These are phyloP conservation scores for Rheum nobile DNA, from an alignment of 148 eudicot genomes.

Conservation along the genomic window DNA sequence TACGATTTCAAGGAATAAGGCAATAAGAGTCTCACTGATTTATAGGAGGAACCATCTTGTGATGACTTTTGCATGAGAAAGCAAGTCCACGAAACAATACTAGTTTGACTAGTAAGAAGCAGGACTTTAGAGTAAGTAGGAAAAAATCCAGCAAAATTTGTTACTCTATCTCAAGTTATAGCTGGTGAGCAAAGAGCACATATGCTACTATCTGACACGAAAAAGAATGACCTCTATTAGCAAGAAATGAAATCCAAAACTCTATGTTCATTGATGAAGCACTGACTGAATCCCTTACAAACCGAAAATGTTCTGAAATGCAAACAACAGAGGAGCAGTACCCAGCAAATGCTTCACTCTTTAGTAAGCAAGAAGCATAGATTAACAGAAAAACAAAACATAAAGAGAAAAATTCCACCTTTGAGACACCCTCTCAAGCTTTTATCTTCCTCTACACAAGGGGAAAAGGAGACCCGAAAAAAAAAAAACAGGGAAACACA, in stretches of 20 bases:
- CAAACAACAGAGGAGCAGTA: background rate
- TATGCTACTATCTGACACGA: background rate
- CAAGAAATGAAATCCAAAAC: conserved; percentile 2
- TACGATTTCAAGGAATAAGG: too few relatives aligned
- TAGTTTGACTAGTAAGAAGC: too few relatives aligned
- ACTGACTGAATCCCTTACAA: background rate
- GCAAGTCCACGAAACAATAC: too few relatives aligned
- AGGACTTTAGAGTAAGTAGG: too few relatives aligned
- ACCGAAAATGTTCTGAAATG: background rate
- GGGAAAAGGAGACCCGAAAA: conserved; percentile 8
- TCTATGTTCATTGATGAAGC: background rate
- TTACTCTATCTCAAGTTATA: background rate
- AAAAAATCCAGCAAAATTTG: background rate
- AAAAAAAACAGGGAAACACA: background rate
- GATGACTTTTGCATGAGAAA: too few relatives aligned
- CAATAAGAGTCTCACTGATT: too few relatives aligned
- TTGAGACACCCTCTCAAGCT: conserved; percentile 14
- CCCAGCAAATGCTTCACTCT: background rate
- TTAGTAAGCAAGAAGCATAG: background rate
- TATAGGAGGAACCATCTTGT: too few relatives aligned
- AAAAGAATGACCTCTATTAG: background rate
- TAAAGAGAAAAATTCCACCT: conserved; percentile 10
- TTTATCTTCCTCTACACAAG: conserved; percentile 14
- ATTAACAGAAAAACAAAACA: background rate
- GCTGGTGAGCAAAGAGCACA: background rate